phyloP scores from a whole-genome alignment of 1,139 yeast species.

The Sugiyamaella pinicola region DNA sequence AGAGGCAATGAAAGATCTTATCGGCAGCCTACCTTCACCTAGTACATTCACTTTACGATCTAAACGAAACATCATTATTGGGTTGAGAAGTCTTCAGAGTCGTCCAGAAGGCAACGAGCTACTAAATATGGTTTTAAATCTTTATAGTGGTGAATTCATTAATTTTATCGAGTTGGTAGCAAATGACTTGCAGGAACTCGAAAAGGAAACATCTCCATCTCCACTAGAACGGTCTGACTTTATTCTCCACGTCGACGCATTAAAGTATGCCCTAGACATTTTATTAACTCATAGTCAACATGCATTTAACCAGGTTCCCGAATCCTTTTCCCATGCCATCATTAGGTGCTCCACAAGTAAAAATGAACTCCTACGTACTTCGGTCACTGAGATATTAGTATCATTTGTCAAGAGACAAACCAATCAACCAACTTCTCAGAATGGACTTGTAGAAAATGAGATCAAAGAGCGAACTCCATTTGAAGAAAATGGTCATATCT shows the following conservation, averaged over 20 bases:
- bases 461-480: slow-evolving; percentile 1
- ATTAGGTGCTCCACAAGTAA: slow-evolving; percentile 26
- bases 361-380: slow-evolving; percentile 23
- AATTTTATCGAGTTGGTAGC: slow-evolving; percentile 23
- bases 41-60: slow-evolving; percentile 11
- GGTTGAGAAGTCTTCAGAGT: slow-evolving; percentile 27
- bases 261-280: slow-evolving; percentile 23
- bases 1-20: slow-evolving; percentile 26
- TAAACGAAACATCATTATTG: slow-evolving; percentile 31
- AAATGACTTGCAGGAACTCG: slow-evolving; percentile 25
- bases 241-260: slow-evolving; percentile 22
- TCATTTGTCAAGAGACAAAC: slow-evolving; percentile 23
- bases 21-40: slow-evolving; percentile 18
- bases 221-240: slow-evolving; percentile 20
- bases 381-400: slow-evolving; percentile 24
- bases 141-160: slow-evolving; percentile 22
- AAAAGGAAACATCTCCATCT: slow-evolving; percentile 17
- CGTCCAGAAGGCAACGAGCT: slow-evolving; percentile 27
- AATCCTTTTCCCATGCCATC: slow-evolving; percentile 23
- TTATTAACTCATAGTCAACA: slow-evolving; percentile 23
- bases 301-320: slow-evolving; percentile 16
- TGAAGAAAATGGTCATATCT: slow-evolving; percentile 19
- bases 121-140: slow-evolving; percentile 22
- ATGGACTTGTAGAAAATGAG: not conserved
- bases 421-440: not conserved